A percentile compares a stretch with the other conserved stretches of the same genome.
These are phyloP conservation scores for Naganishia antarctica DNA, from an alignment of 768 basidiomycete genomes.

Conservation along the genomic window DNA sequence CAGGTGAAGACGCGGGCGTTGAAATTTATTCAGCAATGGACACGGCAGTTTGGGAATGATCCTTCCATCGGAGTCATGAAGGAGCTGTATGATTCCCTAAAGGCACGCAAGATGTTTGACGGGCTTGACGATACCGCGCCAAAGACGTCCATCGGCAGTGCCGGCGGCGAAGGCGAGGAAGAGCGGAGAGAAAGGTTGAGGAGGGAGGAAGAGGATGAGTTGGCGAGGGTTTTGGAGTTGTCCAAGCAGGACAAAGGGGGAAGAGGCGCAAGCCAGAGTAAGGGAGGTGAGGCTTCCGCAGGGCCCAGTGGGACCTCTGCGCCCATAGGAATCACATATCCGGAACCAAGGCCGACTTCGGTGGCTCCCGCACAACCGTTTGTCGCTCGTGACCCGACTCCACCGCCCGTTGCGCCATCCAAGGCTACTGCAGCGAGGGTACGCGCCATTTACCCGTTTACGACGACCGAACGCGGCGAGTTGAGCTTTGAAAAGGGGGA, in stretches of 20 bases:
- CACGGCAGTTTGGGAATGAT: conserved; percentile 74
- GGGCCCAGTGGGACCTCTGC: conserved; percentile 36
- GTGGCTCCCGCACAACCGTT: conserved; percentile 30
- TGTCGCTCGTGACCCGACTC: conserved; percentile 40
- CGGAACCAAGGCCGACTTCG: conserved; percentile 19
- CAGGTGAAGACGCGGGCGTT: conserved; percentile 70
- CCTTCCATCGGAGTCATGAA: conserved; percentile 80
- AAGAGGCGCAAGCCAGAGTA: conserved; percentile 47
- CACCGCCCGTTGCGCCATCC: conserved; percentile 38
- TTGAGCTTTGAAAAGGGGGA: conserved; percentile 87
- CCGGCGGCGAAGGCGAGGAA: conserved; percentile 3
- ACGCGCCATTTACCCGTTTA: conserved; percentile 79
- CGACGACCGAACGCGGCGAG: conserved; percentile 81
- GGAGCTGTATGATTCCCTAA: conserved; percentile 75
- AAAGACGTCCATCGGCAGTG: neutral
- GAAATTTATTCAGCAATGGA: conserved; percentile 72
- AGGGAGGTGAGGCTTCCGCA: conserved; percentile 28
- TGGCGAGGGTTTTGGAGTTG: conserved; percentile 85
- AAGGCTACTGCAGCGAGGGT: conserved; percentile 68
- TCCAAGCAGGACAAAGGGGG: conserved; percentile 90
- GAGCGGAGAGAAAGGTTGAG: conserved; percentile 30
- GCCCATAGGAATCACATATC: conserved; percentile 27
- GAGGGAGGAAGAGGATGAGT: conserved; percentile 78
- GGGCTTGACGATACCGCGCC: neutral
- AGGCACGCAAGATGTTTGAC: conserved; percentile 48